Evolutionary conservation across 306 rosid species (phyloP).

Genomic region (Trichosanthes cucumerina): DNA sequence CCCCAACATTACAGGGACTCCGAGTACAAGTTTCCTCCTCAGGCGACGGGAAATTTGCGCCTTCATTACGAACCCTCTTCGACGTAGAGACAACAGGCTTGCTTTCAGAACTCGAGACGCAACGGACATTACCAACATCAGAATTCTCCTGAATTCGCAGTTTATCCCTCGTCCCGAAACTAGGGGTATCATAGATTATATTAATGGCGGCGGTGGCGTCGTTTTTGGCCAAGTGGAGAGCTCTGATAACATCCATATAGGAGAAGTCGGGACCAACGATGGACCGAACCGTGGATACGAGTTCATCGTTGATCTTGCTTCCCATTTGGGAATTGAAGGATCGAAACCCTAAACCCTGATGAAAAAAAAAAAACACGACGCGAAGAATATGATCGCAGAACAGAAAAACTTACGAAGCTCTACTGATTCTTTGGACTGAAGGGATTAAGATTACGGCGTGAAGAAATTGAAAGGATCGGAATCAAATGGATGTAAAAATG

Average conservation of each 20-base stretch:
- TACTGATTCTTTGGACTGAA: background rate
- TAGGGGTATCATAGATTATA: conserved; percentile 55
- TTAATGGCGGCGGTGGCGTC: conserved; percentile 89
- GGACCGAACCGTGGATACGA: conserved; percentile 64
- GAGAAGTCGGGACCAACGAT: conserved; percentile 59
- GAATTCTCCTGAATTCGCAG: conserved; percentile 12
- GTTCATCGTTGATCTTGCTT: conserved; percentile 54
- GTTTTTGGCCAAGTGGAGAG: conserved; percentile 79
- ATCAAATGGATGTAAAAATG: background rate
- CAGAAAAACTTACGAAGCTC: background rate
- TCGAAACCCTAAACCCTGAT: conserved; percentile 36
- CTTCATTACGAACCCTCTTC: conserved; percentile 10
- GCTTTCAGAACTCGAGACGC: conserved; percentile 18
- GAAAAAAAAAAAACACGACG: background rate
- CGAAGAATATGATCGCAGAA: background rate
- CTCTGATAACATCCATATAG: conserved; percentile 87
- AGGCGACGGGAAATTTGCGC: background rate
- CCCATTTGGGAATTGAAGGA: conserved; percentile 33
- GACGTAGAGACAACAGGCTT: conserved; percentile 3
- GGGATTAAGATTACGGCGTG: background rate
- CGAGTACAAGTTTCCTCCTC: conserved; percentile 13
- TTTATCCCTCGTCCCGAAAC: conserved; percentile 24
- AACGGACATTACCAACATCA: conserved; percentile 11
- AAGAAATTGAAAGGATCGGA: background rate
- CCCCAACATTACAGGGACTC: conserved; percentile 15